Conservation (phyloP, 768 basidiomycete species). For the Favolaschia claudopus region DNA sequence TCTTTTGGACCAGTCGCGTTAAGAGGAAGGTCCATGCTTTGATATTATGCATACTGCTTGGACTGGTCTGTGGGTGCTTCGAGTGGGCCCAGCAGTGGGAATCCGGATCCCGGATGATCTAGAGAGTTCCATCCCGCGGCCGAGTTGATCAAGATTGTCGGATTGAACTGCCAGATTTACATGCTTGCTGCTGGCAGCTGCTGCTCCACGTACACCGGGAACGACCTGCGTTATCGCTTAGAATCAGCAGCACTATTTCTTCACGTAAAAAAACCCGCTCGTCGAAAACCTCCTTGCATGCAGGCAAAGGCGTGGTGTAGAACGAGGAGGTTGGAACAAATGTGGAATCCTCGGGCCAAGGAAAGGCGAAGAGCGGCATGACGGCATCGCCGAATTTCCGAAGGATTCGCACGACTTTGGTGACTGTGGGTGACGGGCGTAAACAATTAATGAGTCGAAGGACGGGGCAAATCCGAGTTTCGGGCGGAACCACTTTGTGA, state of each 20-base stretch:
- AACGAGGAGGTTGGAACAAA: constrained; percentile 1
- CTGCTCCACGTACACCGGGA: background rate
- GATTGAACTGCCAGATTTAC: constrained; percentile 4
- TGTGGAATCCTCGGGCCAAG: constrained; percentile 1
- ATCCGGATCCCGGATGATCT: background rate
- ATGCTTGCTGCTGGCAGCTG: background rate
- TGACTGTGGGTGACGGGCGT: too few species aligned
- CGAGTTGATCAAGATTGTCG: constrained; percentile 9
- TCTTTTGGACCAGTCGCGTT: background rate
- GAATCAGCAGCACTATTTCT: constrained; percentile 9
- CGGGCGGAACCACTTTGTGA: too few species aligned
- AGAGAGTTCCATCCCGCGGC: constrained; percentile 9
- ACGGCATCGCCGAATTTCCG: background rate
- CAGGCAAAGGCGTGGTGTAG: constrained; percentile 7
- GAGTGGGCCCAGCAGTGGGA: background rate
- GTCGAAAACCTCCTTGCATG: background rate
- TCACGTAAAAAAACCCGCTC: background rate
- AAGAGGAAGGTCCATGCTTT: background rate
- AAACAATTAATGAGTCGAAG: too few species aligned
- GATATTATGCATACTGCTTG: background rate
- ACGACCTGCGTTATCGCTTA: background rate
- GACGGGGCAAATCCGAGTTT: too few species aligned
- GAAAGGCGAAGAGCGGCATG: background rate
- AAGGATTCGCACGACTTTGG: too few species aligned
- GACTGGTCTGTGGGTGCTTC: background rate